These are phyloP conservation scores for Elaeis guineensis DNA, from an alignment of 176 grass and related monocot genomes.

Conservation along the genomic window DNA sequence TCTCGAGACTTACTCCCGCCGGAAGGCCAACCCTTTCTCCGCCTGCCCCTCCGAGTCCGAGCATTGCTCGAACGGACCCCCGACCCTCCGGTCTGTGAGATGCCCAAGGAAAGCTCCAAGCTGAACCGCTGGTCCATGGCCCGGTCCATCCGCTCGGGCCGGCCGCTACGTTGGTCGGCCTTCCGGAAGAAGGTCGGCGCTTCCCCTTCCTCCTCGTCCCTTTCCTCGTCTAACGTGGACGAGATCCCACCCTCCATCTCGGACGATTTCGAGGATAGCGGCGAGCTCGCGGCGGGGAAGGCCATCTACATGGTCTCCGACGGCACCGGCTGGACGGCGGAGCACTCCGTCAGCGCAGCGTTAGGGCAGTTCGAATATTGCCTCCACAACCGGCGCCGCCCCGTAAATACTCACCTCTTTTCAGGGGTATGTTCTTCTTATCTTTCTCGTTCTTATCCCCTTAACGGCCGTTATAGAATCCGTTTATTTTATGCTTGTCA, in stretches of 20 bases:
- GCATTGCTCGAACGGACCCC: background rate
- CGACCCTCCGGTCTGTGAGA: background rate
- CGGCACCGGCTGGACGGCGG: conserved; percentile 85
- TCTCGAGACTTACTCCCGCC: background rate
- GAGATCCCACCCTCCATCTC: background rate
- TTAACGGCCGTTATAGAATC: too few relatives aligned
- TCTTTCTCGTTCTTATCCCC: background rate
- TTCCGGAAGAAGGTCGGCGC: conserved; percentile 7
- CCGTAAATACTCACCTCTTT: conserved; percentile 76
- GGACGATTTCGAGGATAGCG: background rate
- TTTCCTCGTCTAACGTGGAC: background rate
- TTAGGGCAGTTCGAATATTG: conserved; percentile 94
- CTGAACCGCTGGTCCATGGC: conserved; percentile 61
- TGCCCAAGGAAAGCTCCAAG: conserved; percentile 26
- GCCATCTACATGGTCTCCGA: conserved; percentile 96
- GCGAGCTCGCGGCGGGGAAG: conserved; percentile 31
- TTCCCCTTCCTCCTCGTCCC: background rate
- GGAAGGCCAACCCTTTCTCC: background rate
- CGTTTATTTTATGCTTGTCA: too few relatives aligned
- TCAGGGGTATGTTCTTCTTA: conserved; percentile 41
- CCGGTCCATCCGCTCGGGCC: conserved; percentile 56
- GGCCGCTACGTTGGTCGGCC: conserved; percentile 33
- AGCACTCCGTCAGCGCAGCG: conserved; percentile 87
- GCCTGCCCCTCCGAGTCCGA: background rate
- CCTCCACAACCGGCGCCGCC: conserved; percentile 49